These are phyloP conservation scores for Talaromyces proteolyticus DNA, from an alignment of 495 filamentous ascomycete species.

Conservation along the genomic window DNA sequence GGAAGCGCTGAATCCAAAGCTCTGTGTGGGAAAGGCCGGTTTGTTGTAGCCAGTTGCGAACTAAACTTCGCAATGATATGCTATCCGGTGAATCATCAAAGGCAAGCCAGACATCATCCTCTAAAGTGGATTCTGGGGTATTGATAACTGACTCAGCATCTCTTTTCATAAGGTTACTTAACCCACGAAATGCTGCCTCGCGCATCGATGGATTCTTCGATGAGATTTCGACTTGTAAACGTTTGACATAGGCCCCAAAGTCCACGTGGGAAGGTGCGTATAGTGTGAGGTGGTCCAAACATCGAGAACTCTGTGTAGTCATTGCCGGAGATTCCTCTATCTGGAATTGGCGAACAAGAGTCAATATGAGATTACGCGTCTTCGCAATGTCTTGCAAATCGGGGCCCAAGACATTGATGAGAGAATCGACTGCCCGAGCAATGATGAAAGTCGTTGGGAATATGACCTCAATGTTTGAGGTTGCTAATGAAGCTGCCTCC, in stretches of 20 bases:
- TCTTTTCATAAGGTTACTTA: slow-evolving; percentile 93
- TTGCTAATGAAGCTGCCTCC: slow-evolving; percentile 68
- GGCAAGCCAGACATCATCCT: slow-evolving; percentile 87
- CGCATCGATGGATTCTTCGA: slow-evolving; percentile 61
- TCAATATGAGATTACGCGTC: slow-evolving; percentile 83
- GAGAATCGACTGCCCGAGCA: slow-evolving; percentile 82
- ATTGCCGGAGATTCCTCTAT: slow-evolving; percentile 69
- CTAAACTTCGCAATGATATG: slow-evolving; percentile 70
- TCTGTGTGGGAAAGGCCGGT: slow-evolving; percentile 71
- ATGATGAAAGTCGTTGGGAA: slow-evolving; percentile 75
- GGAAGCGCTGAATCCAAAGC: slow-evolving; percentile 81
- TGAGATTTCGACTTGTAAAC: slow-evolving; percentile 69
- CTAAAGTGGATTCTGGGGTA: slow-evolving; percentile 67
- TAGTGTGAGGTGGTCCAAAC: slow-evolving; percentile 84
- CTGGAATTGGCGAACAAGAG: slow-evolving; percentile 76
- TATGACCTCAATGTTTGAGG: slow-evolving; percentile 84
- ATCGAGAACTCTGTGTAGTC: slow-evolving; percentile 70
- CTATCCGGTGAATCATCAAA: slow-evolving; percentile 73
- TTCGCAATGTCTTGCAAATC: slow-evolving; percentile 94
- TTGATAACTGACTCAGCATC: slow-evolving; percentile 73
- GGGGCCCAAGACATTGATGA: slow-evolving; percentile 93
- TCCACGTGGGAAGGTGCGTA: slow-evolving; percentile 87
- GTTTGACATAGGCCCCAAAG: slow-evolving; percentile 74
- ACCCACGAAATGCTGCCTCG: slow-evolving; percentile 76
- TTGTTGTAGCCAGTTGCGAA: slow-evolving; percentile 88